These are phyloP conservation scores for Fusarium floridanum DNA, from an alignment of 2,329 filamentous ascomycete genomes.

Conservation along the genomic window DNA sequence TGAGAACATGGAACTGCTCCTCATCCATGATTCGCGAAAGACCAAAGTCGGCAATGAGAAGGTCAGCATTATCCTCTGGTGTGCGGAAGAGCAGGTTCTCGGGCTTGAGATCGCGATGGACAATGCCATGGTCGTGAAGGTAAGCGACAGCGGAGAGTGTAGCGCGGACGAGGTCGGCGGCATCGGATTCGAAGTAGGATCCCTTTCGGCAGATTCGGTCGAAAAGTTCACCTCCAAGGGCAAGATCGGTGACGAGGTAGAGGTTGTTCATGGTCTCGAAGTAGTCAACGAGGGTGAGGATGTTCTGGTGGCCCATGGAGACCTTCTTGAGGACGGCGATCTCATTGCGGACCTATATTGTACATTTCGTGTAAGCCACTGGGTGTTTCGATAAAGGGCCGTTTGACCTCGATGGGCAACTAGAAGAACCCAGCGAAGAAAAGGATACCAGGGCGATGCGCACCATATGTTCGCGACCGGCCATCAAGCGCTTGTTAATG, in stretches of 20 bases:
- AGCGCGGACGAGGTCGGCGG: constrained; percentile 92
- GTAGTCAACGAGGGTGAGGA: constrained; percentile 97
- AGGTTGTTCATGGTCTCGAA: constrained; percentile 99
- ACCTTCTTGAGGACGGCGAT: constrained; percentile 97
- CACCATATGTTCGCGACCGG: constrained; percentile 98
- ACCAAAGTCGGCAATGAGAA: constrained; percentile 97
- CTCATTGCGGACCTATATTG: constrained; percentile 87
- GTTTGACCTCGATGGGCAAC: neutral
- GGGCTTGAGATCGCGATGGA: constrained; percentile 96
- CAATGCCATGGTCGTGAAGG: constrained; percentile 97
- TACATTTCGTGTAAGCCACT: constrained; percentile 29
- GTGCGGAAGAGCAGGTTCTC: constrained; percentile 98
- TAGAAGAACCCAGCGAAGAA: neutral
- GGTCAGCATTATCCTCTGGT: constrained; percentile 96
- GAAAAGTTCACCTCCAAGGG: constrained; percentile 95
- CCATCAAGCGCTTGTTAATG: constrained; percentile 99
- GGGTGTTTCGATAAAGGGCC: neutral
- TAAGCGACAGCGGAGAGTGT: constrained; percentile 98
- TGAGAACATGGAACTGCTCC: constrained; percentile 96
- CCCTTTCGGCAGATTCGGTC: constrained; percentile 99
- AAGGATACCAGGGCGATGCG: constrained; percentile 35
- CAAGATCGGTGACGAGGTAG: constrained; percentile 97
- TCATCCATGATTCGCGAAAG: constrained; percentile 98
- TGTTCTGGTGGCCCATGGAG: constrained; percentile 99
- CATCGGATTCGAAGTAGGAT: constrained; percentile 97